Evolutionary conservation across 257 asterid genomes (phyloP), one percentile per base, ranked within the genome.

Genomic region (Ehretia macrophylla): DNA sequence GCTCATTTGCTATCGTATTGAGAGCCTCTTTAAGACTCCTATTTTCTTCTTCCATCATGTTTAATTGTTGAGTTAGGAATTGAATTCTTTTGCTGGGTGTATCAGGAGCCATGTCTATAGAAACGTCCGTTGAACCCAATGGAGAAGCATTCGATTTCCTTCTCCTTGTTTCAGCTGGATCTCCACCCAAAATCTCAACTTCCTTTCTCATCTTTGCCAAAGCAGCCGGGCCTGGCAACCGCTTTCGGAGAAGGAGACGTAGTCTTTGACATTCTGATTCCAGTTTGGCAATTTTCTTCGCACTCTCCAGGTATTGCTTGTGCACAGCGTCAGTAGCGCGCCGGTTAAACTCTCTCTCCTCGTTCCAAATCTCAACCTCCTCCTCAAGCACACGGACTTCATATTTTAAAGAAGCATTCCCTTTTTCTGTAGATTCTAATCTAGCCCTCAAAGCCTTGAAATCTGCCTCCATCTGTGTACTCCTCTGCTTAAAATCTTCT

Each of bases 181-280:
- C 80, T 53, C 59, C 82, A 22, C 81, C 83, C 21, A 75, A 72
- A 65, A 77, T 67, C 20, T 76, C 81, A 56, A 74, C 87, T 77
- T 84, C 96, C 27, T 62, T 83, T 75, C 70, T 87, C 95, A 85
- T 90, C 73, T 68, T 83, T 17, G 74, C 71, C 66, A 79, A 47
- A 62, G 90, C 79, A 27, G 88, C 90, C 17, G 89, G 95, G 51
- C 94, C 89, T 16, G 91, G 91, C 58, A 90, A 59, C 37, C 87
- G 79, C 75, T 85, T 88, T 18, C 71, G 77, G 52, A 87, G 83
- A 58, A 87, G 90, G 66, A 77, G 57, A 5, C 92, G 91, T 21
- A 90, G 75, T 76, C 81, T 78, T 37, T 82, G 94, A 69, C 95
- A 89, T 66, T 89, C 97, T 8, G 79, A 73, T 59, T 84, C 94